Percentiles rank a stretch among this genome's conserved stretches.
phyloP scores from a whole-genome alignment of 2,329 filamentous ascomycete genomes.

The Colletotrichum australisinense region DNA sequence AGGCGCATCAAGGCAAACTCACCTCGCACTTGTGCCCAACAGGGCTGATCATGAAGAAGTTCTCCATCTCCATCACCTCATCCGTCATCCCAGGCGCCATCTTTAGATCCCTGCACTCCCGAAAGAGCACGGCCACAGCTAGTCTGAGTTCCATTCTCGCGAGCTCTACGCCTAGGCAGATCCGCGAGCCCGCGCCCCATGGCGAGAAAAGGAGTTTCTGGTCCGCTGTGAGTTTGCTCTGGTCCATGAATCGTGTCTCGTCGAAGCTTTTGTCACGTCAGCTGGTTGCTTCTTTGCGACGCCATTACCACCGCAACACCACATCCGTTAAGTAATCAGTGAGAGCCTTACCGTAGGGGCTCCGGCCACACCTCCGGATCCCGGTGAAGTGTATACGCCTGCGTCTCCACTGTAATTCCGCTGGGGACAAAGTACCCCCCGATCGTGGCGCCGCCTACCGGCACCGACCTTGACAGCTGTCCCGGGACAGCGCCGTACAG shows the following conservation, averaged over 20 bases:
- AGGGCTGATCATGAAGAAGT: conserved; percentile 48
- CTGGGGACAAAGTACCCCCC: conserved; percentile 52
- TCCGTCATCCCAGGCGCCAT: conserved; percentile 48
- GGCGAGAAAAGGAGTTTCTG: conserved; percentile 63
- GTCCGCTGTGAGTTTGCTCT: conserved; percentile 34
- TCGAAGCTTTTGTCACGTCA: conserved; percentile 13
- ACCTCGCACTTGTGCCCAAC: conserved; percentile 46
- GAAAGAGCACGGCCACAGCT: conserved; percentile 63
- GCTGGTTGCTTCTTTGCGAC: background rate
- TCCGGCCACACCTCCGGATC: conserved; percentile 53
- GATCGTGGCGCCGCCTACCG: conserved; percentile 51
- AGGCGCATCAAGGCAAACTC: background rate
- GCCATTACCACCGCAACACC: no score
- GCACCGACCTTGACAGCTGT: conserved; percentile 52
- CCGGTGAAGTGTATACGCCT: conserved; percentile 59
- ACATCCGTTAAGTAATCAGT: background rate
- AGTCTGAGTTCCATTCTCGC: conserved; percentile 67
- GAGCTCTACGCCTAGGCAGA: conserved; percentile 68
- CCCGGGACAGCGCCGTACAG: conserved; percentile 54
- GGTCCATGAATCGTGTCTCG: conserved; percentile 23
- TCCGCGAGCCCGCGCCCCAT: conserved; percentile 60
- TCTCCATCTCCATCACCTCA: conserved; percentile 47
- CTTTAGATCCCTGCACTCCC: conserved; percentile 52
- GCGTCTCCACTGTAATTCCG: conserved; percentile 52
- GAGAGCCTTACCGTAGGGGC: conserved; percentile 42